Evolutionary conservation across 371 early-diverging fungal species (phyloP).

Genomic region (Catenaria anguillulae): DNA sequence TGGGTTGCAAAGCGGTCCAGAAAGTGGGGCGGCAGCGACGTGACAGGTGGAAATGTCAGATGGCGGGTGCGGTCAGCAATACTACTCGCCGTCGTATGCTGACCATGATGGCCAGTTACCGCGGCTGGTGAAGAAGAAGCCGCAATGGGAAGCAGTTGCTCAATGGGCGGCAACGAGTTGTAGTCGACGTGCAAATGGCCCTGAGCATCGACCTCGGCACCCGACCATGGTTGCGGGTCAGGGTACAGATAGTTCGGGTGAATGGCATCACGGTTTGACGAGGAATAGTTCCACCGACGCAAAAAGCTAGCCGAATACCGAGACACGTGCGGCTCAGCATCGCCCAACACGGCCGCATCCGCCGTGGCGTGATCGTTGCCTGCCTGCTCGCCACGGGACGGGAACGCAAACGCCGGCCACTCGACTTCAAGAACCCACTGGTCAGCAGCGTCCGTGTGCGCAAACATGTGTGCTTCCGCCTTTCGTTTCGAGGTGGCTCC

Average conservation of each 20-base stretch:
- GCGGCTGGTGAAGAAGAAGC: too few relatives aligned
- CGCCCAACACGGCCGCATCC: background rate
- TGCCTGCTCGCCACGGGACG: background rate
- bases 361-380: background rate
- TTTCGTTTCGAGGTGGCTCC: too few relatives aligned
- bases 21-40: slow-evolving; percentile 12
- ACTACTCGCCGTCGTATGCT: background rate
- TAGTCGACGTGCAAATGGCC: slow-evolving; percentile 40
- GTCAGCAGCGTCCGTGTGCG: slow-evolving; percentile 3
- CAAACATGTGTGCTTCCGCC: slow-evolving; percentile 2
- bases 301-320: background rate
- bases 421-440: slow-evolving; percentile 5
- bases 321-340: background rate
- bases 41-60: background rate
- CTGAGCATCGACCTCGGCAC: slow-evolving; percentile 21
- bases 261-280: slow-evolving; percentile 10
- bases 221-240: background rate
- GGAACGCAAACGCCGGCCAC: slow-evolving; percentile 10
- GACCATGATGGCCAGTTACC: background rate
- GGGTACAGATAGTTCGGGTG: slow-evolving; percentile 41
- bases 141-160: background rate
- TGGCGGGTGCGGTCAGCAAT: background rate
- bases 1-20: slow-evolving; percentile 44
- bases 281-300: slow-evolving; percentile 7
- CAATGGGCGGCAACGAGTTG: slow-evolving; percentile 25